Evolutionary conservation across 148 eudicot genomes (phyloP).

Genomic region (Oxyria digyna): DNA sequence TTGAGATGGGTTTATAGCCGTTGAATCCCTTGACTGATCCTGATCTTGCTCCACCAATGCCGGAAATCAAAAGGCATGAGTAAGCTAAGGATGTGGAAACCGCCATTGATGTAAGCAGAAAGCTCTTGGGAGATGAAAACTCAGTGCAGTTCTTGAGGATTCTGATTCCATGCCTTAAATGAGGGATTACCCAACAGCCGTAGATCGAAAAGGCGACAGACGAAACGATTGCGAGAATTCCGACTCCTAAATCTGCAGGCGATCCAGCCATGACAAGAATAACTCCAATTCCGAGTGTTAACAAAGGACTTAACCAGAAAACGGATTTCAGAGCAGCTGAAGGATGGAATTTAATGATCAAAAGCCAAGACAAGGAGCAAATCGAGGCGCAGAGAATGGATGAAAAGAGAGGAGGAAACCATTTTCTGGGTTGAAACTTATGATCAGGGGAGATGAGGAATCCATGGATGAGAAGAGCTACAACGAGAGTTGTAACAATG

Average conservation of each 20-base stretch:
- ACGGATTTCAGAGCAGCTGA: constrained; percentile 23
- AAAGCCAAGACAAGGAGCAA: constrained; percentile 23
- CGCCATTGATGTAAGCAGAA: constrained; percentile 7
- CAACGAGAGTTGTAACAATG: constrained; percentile 16
- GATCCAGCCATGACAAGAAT: constrained; percentile 29
- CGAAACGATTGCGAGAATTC: constrained; percentile 21
- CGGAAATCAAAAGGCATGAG: constrained; percentile 26
- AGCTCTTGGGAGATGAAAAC: constrained; percentile 18
- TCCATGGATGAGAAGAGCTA: constrained; percentile 20
- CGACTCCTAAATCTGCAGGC: constrained; percentile 29
- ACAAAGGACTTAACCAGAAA: constrained; percentile 49
- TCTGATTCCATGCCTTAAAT: constrained; percentile 26
- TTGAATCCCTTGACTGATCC: constrained; percentile 11
- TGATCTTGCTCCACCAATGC: constrained; percentile 49
- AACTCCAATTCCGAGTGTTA: constrained; percentile 38
- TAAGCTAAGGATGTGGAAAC: constrained; percentile 12
- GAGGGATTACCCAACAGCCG: constrained; percentile 48
- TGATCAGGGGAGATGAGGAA: constrained; percentile 15
- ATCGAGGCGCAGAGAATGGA: constrained; percentile 27
- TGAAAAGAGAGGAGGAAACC: constrained; percentile 31
- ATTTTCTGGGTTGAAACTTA: constrained; percentile 25
- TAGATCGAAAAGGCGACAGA: constrained; percentile 34
- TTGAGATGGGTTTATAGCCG: constrained; percentile 7
- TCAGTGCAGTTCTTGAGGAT: constrained; percentile 20
- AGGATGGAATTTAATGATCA: constrained; percentile 11